These are phyloP conservation scores for Capsicum baccatum DNA, from an alignment of 257 asterid species.

Conservation along the genomic window DNA sequence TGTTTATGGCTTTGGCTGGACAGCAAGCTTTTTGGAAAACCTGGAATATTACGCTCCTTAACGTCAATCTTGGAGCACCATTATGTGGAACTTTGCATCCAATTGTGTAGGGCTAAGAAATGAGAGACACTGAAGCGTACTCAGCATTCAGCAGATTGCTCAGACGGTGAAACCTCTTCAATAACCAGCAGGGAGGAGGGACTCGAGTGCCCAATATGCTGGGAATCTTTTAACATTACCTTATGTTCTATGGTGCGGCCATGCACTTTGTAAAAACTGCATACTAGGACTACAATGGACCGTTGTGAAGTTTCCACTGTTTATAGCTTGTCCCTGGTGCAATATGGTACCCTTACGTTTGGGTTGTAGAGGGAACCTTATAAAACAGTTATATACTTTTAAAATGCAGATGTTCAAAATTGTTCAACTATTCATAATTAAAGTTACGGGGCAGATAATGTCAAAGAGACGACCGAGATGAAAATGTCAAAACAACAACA, in stretches of 20 bases:
- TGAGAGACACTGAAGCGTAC: conserved; percentile 43
- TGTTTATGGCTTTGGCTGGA: not conserved
- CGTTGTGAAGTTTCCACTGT: conserved; percentile 83
- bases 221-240: conserved; percentile 97
- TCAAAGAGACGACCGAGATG: too few relatives aligned
- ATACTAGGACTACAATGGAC: conserved; percentile 89
- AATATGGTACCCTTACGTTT: conserved; percentile 74
- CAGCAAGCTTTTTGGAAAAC: not conserved
- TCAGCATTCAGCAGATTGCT: conserved; percentile 58
- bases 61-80: too few relatives aligned
- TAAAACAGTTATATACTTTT: too few relatives aligned
- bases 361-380: conserved; percentile 73
- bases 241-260: conserved; percentile 94
- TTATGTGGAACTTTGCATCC: too few relatives aligned
- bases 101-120: too few relatives aligned
- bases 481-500: too few relatives aligned
- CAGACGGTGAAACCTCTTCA: conserved; percentile 80
- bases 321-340: conserved; percentile 97
- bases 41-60: not conserved
- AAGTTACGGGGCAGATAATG: too few relatives aligned
- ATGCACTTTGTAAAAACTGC: conserved; percentile 97
- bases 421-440: too few relatives aligned
- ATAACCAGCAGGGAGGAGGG: conserved; percentile 68
- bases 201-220: conserved; percentile 93
- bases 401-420: too few relatives aligned